phyloP scores from a whole-genome alignment of 1,284 basidiomycete genomes.

The Nidula niveotomentosa region DNA sequence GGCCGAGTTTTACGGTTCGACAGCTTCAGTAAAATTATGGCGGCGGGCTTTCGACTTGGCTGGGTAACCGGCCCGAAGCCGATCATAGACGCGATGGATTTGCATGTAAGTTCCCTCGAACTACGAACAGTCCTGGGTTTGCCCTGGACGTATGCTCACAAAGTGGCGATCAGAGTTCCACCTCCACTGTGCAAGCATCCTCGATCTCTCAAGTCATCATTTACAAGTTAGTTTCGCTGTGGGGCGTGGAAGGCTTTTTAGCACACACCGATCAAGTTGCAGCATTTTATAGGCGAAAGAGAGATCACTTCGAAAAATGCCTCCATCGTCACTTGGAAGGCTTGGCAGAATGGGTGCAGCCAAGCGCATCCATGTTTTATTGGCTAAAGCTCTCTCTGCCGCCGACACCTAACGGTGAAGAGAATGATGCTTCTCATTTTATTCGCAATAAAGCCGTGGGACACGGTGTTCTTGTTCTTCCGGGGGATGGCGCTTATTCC shows the following conservation, averaged over 20 bases:
- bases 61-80: slow-evolving; percentile 76
- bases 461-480: slow-evolving; percentile 23
- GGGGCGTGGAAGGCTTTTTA: slow-evolving; percentile 76
- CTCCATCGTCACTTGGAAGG: slow-evolving; percentile 71
- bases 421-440: slow-evolving; percentile 58
- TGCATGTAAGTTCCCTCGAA: slow-evolving; percentile 46
- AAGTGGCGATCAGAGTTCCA: slow-evolving; percentile 43
- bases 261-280: slow-evolving; percentile 71
- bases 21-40: slow-evolving; percentile 81
- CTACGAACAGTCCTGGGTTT: background rate
- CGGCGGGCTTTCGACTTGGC: slow-evolving; percentile 75
- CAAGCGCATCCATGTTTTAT: slow-evolving; percentile 88
- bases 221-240: slow-evolving; percentile 64
- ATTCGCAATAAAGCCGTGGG: slow-evolving; percentile 21
- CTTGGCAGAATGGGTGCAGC: slow-evolving; percentile 78
- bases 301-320: slow-evolving; percentile 75
- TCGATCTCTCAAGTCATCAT: slow-evolving; percentile 76
- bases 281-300: slow-evolving; percentile 72
- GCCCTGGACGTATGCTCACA: background rate
- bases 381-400: slow-evolving; percentile 39
- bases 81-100: slow-evolving; percentile 72
- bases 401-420: slow-evolving; percentile 25
- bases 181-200: slow-evolving; percentile 75
- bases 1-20: slow-evolving; percentile 74
- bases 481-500: slow-evolving; percentile 22